Evolutionary conservation across 2,329 filamentous ascomycete species (phyloP).

Genomic region (Clonostachys solani): DNA sequence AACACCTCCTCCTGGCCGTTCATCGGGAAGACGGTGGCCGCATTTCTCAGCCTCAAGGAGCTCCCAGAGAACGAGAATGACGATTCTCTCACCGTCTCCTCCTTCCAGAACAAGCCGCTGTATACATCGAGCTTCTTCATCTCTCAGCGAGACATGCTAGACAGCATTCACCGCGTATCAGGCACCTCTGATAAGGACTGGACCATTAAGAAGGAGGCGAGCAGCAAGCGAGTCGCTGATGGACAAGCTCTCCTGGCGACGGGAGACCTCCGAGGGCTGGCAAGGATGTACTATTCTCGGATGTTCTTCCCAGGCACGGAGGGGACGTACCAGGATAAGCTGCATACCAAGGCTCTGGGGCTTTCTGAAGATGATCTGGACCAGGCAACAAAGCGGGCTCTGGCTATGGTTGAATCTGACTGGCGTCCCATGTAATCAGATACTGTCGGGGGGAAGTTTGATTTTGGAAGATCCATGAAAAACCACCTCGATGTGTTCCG

Average conservation of each 20-base stretch:
- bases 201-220: constrained; percentile 45
- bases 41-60: constrained; percentile 36
- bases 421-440: too few relatives aligned
- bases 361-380: constrained; percentile 57
- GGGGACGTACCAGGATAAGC: constrained; percentile 26
- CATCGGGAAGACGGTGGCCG: constrained; percentile 49
- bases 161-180: constrained; percentile 53
- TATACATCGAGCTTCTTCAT: constrained; percentile 52
- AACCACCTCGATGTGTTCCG: too few relatives aligned
- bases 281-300: constrained; percentile 47
- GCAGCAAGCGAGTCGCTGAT: constrained; percentile 40
- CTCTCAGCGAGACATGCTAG: constrained; percentile 62
- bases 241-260: constrained; percentile 39
- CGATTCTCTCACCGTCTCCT: constrained; percentile 28
- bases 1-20: constrained; percentile 52
- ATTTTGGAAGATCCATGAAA: too few relatives aligned
- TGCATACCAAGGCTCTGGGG: constrained; percentile 46
- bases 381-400: constrained; percentile 41
- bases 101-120: constrained; percentile 37
- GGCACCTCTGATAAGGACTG: constrained; percentile 56
- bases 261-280: constrained; percentile 31
- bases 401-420: constrained; percentile 27
- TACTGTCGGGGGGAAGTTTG: too few relatives aligned
- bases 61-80: constrained; percentile 29
- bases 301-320: constrained; percentile 41